Percentiles rank a stretch among this genome's conserved stretches.
phyloP scores from a whole-genome alignment of 1,139 yeast species.

The Wickerhamomyces sp. region DNA sequence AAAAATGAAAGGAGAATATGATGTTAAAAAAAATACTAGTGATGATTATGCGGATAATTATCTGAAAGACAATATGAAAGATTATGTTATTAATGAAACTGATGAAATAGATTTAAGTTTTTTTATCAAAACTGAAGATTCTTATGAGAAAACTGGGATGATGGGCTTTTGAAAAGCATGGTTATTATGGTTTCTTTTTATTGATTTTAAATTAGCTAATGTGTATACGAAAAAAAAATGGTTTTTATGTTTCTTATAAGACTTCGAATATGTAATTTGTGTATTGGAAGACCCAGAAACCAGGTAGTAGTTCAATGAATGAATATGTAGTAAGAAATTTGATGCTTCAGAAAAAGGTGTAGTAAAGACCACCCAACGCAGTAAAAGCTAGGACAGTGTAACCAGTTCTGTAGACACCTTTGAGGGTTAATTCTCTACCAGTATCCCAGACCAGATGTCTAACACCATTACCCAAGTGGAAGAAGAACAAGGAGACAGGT shows the following conservation, averaged over 20 bases:
- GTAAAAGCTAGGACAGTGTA: constrained; percentile 74
- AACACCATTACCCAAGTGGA: constrained; percentile 79
- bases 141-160: constrained; percentile 3
- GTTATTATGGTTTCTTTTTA: too few species aligned
- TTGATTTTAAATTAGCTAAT: too few species aligned
- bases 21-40: not conserved
- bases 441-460: constrained; percentile 94
- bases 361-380: constrained; percentile 54
- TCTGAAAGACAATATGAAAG: constrained; percentile 28
- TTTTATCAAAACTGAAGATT: constrained; percentile 6
- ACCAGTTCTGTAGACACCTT: constrained; percentile 92
- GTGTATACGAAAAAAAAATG: too few species aligned
- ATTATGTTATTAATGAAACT: constrained; percentile 8
- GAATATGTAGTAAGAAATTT: too few species aligned
- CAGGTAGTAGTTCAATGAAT: too few species aligned
- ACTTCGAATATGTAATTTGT: constrained; percentile 2
- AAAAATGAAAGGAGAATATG: not conserved
- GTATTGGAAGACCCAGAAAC: too few species aligned
- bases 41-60: constrained; percentile 20
- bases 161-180: not conserved
- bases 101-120: constrained; percentile 13
- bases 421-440: constrained; percentile 69
- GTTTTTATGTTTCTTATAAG: too few species aligned
- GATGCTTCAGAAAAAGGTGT: constrained; percentile 40
- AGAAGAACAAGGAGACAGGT: constrained; percentile 79